Conservation (phyloP, 352 stramenopile genomes). For the Elongisporangium prolatum region DNA sequence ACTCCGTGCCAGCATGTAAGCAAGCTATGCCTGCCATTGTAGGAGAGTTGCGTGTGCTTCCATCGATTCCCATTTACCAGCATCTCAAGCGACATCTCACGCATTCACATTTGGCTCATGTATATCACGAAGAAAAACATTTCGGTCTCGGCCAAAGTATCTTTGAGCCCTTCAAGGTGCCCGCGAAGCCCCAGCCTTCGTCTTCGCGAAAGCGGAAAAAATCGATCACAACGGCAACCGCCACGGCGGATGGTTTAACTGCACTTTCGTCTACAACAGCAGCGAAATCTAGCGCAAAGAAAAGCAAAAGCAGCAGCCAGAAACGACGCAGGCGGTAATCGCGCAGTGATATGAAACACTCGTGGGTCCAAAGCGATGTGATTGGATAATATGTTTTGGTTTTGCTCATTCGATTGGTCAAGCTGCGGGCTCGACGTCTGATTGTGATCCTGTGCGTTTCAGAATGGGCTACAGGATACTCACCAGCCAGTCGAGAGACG, state of each 20-base stretch:
- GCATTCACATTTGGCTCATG: conserved; percentile 21
- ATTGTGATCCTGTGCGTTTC: not conserved
- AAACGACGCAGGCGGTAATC: not conserved
- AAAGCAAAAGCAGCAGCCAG: not conserved
- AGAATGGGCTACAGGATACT: not conserved
- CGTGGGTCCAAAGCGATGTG: not conserved
- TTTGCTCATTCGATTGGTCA: not conserved
- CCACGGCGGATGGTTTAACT: not conserved
- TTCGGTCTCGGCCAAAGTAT: conserved; percentile 69
- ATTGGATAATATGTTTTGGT: not conserved
- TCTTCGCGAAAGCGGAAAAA: not conserved
- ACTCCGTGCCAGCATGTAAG: not conserved
- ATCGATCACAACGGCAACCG: not conserved
- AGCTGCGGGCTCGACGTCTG: not conserved
- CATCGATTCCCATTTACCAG: conserved; percentile 57
- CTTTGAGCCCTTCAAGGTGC: conserved; percentile 60
- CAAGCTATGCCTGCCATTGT: not conserved
- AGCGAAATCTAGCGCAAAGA: not conserved
- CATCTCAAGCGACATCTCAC: conserved; percentile 48
- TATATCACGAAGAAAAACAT: conserved; percentile 62
- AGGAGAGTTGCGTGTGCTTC: conserved; percentile 30
- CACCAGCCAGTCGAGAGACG: not conserved
- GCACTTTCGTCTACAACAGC: not conserved
- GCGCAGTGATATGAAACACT: not conserved
- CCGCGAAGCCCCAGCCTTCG: conserved; percentile 30